phyloP scores from a whole-genome alignment of 73 alveolate species.

The Paramecium caudatum region DNA sequence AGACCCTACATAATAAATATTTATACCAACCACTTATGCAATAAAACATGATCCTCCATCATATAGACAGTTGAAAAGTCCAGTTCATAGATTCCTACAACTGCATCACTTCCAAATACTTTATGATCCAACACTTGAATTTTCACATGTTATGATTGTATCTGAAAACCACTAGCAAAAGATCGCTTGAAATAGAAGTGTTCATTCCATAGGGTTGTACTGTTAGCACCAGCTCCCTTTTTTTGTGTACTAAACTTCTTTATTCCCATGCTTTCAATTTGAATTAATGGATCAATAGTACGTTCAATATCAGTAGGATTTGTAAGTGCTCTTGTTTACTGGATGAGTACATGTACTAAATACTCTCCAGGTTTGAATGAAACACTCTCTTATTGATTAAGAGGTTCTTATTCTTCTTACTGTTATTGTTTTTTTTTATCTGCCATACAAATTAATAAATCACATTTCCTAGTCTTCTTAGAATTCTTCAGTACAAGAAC shows the following conservation, averaged over 20 bases:
- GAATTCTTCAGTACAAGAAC: constrained; percentile 26
- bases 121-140: constrained; percentile 84
- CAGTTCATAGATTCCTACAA: constrained; percentile 92
- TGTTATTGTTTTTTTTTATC: background rate
- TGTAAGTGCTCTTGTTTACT: constrained; percentile 80
- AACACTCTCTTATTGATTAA: background rate
- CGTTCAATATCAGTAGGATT: constrained; percentile 72
- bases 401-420: constrained; percentile 13
- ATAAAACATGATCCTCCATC: constrained; percentile 89
- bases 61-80: constrained; percentile 92
- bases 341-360: constrained; percentile 77
- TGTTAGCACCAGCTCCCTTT: constrained; percentile 83
- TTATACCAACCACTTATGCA: constrained; percentile 88
- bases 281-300: constrained; percentile 91
- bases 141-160: constrained; percentile 80
- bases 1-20: constrained; percentile 78
- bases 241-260: constrained; percentile 84
- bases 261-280: constrained; percentile 73
- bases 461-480: constrained; percentile 24
- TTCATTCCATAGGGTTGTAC: constrained; percentile 84
- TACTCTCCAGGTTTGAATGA: constrained; percentile 74
- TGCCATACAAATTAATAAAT: constrained; percentile 53
- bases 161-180: constrained; percentile 55
- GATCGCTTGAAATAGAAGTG: constrained; percentile 86
- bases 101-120: constrained; percentile 80